Base-by-base conservation (phyloP, 495 filamentous ascomycete genomes). In the Niebla homalea region DNA sequence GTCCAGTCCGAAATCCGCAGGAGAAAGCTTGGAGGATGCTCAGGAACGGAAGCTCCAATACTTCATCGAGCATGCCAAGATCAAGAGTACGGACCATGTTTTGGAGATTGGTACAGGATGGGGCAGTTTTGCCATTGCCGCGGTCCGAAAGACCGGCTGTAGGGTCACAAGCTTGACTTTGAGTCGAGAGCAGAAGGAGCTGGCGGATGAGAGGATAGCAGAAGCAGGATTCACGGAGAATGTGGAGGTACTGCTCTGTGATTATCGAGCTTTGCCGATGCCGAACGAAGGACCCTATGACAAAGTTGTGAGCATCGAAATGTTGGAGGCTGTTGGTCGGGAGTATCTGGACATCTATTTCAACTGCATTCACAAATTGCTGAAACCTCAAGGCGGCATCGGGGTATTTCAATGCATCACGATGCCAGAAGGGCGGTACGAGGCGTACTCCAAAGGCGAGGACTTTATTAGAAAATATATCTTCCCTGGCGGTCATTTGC, bases 351-450 rank as follows among this genome's bases (percentile, higher is more conserved):
- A 73, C 15, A 77, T 66, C 3, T 87, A 79, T 49, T 83, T 83
- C 53, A 62, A 60, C n/a, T 67, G 71, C 52, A 66, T 86, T 10
- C 66, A 82, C 53, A 60, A 61, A 46, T 56, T 85, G 43, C 57
- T 86, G 39, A 84, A 86, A 62, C 64, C 59, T 15, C 70, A 79
- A 0, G 75, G 76, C 3, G 83, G 82, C 0, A 76, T 86, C 36
- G 76, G 78, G 7, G 74, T 81, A 25, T 83, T 87, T 57, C 83
- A 87, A 60, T 83, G 83, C 50, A 87, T 86, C 51, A 84, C 82
- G 12, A 84, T 85, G 70, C 82, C 82, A 1, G 79, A 86, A 57
- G 51, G 70, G 41, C 54, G 60, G 59, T 56, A 67, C 51, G 69
- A 66, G 29, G 65, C 55, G 40, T 75, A 74, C 59, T 49, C 61